Percentiles rank a stretch among this genome's conserved stretches.
Conservation (phyloP, 2,329 filamentous ascomycete species). For the Cladosporium oxysporum region DNA sequence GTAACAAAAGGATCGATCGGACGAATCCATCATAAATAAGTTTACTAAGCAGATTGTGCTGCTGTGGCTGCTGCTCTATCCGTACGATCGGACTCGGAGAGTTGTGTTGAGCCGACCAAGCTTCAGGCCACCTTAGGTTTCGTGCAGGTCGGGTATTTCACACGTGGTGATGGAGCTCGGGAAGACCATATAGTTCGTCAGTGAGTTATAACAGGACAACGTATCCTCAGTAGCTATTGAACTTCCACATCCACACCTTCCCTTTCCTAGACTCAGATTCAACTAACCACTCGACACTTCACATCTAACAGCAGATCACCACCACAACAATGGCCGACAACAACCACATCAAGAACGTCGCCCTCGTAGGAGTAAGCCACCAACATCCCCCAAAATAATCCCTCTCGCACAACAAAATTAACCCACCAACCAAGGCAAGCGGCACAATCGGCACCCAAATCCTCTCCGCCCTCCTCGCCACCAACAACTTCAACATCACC, state of each 20-base stretch:
- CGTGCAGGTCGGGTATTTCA: neutral
- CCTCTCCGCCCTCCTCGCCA: constrained; percentile 35
- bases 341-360: constrained; percentile 38
- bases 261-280: neutral
- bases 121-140: neutral
- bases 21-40: neutral
- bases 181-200: neutral
- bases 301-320: neutral
- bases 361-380: constrained; percentile 39
- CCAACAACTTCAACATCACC: constrained; percentile 39
- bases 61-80: neutral
- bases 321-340: neutral
- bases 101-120: neutral
- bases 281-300: neutral
- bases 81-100: neutral
- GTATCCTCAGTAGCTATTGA: neutral
- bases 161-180: constrained; percentile 4
- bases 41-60: neutral
- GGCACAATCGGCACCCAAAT: constrained; percentile 38
- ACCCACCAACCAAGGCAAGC: constrained; percentile 25
- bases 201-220: neutral
- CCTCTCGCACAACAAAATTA: neutral
- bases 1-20: neutral
- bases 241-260: neutral
- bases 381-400: neutral